phyloP scores from a whole-genome alignment of 2,329 filamentous ascomycete genomes.

The Fusarium verticillioides region DNA sequence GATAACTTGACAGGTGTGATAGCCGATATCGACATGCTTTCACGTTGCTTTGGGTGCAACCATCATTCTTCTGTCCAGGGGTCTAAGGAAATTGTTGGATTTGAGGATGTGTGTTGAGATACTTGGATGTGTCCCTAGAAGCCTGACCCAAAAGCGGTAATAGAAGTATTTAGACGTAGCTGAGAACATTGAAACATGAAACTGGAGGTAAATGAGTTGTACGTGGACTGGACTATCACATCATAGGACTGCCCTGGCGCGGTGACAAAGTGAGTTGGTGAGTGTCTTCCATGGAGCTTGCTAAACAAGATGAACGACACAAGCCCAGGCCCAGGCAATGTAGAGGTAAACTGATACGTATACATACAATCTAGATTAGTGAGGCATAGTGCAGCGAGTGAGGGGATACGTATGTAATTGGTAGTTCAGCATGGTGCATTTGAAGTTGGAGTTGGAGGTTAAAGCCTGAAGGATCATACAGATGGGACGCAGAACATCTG shows the following conservation, averaged over 20 bases:
- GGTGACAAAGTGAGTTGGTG: neutral
- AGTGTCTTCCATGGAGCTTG: neutral
- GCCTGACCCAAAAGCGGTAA: neutral
- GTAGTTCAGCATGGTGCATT: neutral
- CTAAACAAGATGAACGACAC: neutral
- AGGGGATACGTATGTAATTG: neutral
- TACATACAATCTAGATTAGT: no score
- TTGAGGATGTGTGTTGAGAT: constrained; percentile 9
- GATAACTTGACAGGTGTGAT: constrained; percentile 32
- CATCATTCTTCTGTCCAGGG: neutral
- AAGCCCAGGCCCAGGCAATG: neutral
- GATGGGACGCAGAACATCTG: neutral
- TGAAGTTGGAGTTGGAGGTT: neutral
- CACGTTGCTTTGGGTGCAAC: constrained; percentile 3
- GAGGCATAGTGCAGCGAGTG: neutral
- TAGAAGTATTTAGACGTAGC: neutral
- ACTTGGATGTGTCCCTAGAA: constrained; percentile 7
- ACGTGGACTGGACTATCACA: neutral
- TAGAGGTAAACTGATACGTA: neutral
- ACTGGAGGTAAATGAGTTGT: neutral
- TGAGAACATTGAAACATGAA: neutral
- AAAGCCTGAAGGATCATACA: neutral
- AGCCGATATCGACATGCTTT: constrained; percentile 20
- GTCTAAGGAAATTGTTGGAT: neutral
- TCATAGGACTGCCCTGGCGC: neutral